phyloP scores from a whole-genome alignment of 2,329 filamentous ascomycete species.

The Escovopsis sp. region DNA sequence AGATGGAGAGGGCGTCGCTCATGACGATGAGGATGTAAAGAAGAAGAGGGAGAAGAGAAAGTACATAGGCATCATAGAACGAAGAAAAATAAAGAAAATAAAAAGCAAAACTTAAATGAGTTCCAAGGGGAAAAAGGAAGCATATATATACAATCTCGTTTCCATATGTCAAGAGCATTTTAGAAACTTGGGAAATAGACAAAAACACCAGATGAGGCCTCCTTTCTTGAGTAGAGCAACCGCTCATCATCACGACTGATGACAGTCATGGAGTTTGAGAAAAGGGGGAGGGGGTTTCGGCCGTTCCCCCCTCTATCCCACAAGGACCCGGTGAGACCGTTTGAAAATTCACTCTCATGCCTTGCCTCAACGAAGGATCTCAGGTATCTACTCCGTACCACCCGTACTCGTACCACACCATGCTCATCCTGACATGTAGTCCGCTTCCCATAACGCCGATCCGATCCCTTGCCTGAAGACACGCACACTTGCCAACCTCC shows the following conservation, averaged over 20 bases:
- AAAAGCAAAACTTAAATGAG: neutral
- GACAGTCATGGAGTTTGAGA: too few species aligned
- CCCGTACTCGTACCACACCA: conserved; percentile 3
- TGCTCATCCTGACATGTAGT: neutral
- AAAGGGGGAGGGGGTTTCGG: too few species aligned
- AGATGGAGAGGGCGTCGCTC: conserved; percentile 58
- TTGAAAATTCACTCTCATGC: too few species aligned
- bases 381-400: conserved; percentile 4
- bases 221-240: too few species aligned
- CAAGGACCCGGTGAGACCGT: too few species aligned
- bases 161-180: conserved; percentile 2
- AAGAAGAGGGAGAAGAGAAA: neutral
- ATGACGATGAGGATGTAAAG: conserved; percentile 30
- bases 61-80: conserved; percentile 8
- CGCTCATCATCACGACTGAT: too few species aligned
- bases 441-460: conserved; percentile 17
- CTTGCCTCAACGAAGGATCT: conserved; percentile 1
- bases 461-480: conserved; percentile 7
- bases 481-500: conserved; percentile 1
- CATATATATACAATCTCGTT: conserved; percentile 2
- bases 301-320: too few species aligned
- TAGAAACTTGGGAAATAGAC: neutral
- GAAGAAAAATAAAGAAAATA: too few species aligned
- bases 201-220: too few species aligned
- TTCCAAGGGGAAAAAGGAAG: neutral